Base-by-base conservation (phyloP, 23 red algal genomes). In the Gracilaria caudata region DNA sequence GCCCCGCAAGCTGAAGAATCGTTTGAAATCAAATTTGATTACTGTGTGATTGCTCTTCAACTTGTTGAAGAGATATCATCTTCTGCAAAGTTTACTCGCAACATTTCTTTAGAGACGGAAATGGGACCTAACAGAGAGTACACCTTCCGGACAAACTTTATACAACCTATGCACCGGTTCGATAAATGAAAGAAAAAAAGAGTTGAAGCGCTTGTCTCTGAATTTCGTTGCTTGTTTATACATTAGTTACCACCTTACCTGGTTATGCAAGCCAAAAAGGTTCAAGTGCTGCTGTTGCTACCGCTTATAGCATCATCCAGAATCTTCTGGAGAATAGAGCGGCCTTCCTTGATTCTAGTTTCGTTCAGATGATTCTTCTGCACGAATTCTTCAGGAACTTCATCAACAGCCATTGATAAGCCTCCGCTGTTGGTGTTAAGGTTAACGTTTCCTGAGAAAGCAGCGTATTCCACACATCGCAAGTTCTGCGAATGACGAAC, bases 391-490 rank as follows among this genome's bases (percentile, higher is more conserved):
- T 43, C 20, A 38, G 82, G 82, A 0, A 86, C 21, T 36, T 86
- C 66, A 33, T 73, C 65, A 5, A 86, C 82, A 56, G 41, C 36
- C 20, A 73, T 23, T 29, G 64, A 38, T 32, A 68, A 32, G 37
- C 58, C 32, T 12, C 65, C 65, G 57, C 79, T 66, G 9, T 66
- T 58, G 24, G 40, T 86, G 38, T 71, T 86, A 34, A 86, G 54
- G 45, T 26, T 68, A 45, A 86, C 64, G 46, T 55, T 57, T 19
- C 82, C 82, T 16, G 82, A 86, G 70, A 75, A 75, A 9, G 16
- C 40, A 29, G 72, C 89, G 34, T 92, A 92, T 12, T 79, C 55
- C 3, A 92, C 79, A 51, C 89, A 92, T 24, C 32, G 37, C 33
- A 92, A 49, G 35, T 73, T 59, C n/a, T 82, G 56, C 0, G 89